Evolutionary conservation across 1,284 basidiomycete genomes (phyloP), one percentile per base, ranked within the genome.

Genomic region (Apiotrichum domesticum): DNA sequence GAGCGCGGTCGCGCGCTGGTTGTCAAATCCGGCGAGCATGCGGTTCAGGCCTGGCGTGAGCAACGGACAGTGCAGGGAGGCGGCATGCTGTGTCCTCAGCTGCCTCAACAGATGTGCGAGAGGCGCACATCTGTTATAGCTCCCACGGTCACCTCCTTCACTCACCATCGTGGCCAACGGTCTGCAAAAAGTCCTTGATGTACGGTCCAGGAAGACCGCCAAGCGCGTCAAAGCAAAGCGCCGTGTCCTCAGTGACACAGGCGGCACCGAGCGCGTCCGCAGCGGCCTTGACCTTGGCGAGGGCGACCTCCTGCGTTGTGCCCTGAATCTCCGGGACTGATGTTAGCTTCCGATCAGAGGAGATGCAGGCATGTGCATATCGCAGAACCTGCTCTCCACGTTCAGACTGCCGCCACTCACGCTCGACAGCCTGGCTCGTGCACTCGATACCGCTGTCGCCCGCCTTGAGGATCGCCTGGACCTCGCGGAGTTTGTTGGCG

Each of bases 221-320:
- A 39, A 98, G 79, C 0, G 94, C 93, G 63, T 87, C 84, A 70
- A 93, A 98, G 68, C 87, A 90, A 4, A 98, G 83, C 0, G 95
- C 92, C 0, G 95, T 98, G 73, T 98, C 96, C 77, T 98, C 95
- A 0, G 93, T 98, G 62, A 98, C 91, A 69, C 91, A 95, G 4
- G 94, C 87, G 0, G 87, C 85, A 9, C 85, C 84, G 37, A 91
- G 78, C 87, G 88, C 75, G 69, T 91, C 85, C 37, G 93, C 90
- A 14, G 95, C 95, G 10, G 83, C 82, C 61, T 81, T 79, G 71
- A 90, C 94, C 78, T 98, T 98, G 33, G 87, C 93, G 21, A 76
- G 82, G 0, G 95, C 93, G 13, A 98, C 88, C 70, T 97, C 89
- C 61, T 87, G 83, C 0, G 92, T 97, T 3, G 87, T 87, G 42